Percentiles rank a stretch among this genome's conserved stretches.
phyloP scores from a whole-genome alignment of 805 yeast species.

The Metschnikowia lochheadii region DNA sequence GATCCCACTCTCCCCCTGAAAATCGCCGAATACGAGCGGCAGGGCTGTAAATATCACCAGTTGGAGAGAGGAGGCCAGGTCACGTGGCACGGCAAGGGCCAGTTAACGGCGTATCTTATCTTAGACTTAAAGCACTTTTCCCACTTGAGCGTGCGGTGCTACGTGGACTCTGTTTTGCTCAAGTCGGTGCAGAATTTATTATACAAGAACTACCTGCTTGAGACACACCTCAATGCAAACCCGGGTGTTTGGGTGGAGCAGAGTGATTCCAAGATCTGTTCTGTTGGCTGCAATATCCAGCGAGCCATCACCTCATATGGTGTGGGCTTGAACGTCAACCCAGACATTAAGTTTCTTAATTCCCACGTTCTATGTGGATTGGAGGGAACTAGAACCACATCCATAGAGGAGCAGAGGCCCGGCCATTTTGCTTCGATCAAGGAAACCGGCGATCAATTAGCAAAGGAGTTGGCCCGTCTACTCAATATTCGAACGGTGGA shows the following conservation, averaged over 20 bases:
- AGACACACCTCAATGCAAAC: constrained; percentile 53
- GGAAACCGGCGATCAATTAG: constrained; percentile 31
- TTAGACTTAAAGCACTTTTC: constrained; percentile 56
- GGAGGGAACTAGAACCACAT: constrained; percentile 45
- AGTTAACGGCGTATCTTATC: constrained; percentile 78
- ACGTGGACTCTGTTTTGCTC: constrained; percentile 58
- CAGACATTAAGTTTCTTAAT: constrained; percentile 70
- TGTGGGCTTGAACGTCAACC: constrained; percentile 69
- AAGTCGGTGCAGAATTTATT: constrained; percentile 50
- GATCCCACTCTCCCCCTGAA: constrained; percentile 35
- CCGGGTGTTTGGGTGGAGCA: constrained; percentile 83
- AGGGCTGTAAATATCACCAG: constrained; percentile 65
- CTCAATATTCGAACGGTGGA: constrained; percentile 33
- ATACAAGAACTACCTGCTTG: constrained; percentile 33
- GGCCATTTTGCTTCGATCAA: constrained; percentile 18
- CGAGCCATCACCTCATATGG: constrained; percentile 89
- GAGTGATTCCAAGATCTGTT: constrained; percentile 63
- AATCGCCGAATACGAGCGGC: constrained; percentile 22
- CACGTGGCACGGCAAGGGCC: constrained; percentile 97
- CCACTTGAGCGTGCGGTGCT: constrained; percentile 57
- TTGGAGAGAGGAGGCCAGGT: constrained; percentile 92
- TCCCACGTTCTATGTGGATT: constrained; percentile 83
- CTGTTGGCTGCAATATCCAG: constrained; percentile 85
- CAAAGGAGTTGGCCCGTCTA: constrained; percentile 34
- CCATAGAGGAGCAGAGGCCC: constrained; percentile 20